Base-by-base conservation (phyloP, 306 rosid species). In the Quercus parvula region DNA sequence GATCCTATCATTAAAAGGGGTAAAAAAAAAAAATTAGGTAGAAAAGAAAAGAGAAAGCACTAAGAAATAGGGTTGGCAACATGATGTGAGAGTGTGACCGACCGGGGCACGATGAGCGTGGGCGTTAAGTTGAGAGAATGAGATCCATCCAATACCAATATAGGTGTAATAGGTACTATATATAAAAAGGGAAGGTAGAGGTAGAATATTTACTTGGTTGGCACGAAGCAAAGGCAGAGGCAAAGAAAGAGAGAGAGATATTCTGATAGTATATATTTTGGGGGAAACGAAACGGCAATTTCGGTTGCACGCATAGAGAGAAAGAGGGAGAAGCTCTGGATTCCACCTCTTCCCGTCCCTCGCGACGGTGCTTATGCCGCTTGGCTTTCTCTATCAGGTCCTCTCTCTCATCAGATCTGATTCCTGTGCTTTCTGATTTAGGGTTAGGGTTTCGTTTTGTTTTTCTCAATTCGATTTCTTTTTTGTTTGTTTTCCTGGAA, bases 331-430 rank as follows among this genome's bases (percentile, higher is more conserved):
- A 77, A 81, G 80, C 93, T 95, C 96, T 93, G 98, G 98, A 93
- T 90, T 94, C 93, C 87, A 83, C 88, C 91, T 81, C 86, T 76
- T 88, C 89, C 96, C 95, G 97, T 92, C 97, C 98, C 82, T 81
- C 85, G 94, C 83, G 96, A 87, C 98, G 99, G 98, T 91, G 90
- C 88, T 88, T 90, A 85, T 84, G 92, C 97, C 90, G 82, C 88
- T 85, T 88, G 83, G 86, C 85, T 86, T 81, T 88, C 12, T 41
- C 46, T 8, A 41, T 41, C 91, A 88, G 97, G 97, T 93, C 20
- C 28, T 61, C 55, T 30, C 75, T 69, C 61, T 12, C 13, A 33
- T 35, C 52, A 68, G 72, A 68, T 68, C 72, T 35, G 72, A 35
- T 75, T 56, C 6, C 25, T 30, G 56, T 64, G 57, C 58, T 24